Base-by-base conservation (phyloP, 495 filamentous ascomycete species). In the Xylaria flabelliformis region DNA sequence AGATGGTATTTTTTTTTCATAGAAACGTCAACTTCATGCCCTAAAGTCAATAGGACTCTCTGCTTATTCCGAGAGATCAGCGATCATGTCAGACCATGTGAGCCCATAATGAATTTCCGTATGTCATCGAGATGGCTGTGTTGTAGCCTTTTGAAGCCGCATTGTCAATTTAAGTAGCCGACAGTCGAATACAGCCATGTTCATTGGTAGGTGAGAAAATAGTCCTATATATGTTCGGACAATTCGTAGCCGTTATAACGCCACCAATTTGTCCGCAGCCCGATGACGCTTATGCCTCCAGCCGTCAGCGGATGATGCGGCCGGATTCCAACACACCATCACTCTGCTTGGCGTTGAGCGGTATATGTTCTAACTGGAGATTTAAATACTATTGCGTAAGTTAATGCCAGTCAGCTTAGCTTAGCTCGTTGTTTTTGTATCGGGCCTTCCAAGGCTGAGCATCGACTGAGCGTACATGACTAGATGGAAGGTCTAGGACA, bases 81-180 rank as follows among this genome's bases (percentile, higher is more conserved):
- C 29, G 46, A 13, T 24, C 46, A 42, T 50, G 64, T 67, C 64
- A 67, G 64, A 67, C 64, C 64, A 53, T 46, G 64, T 67, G 64
- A 67, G 48, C 26, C 41, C 10, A 55, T 67, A 10, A 48, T 17
- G 48, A 67, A 48, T 41, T 34, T 36, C 17, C 44, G 21, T 67
- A 67, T 67, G 64, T 67, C 64, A 67, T 55, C 39, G 21, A 24
- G 39, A 44, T 17, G 34, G 32, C 32, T 61, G 39, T 61, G 34
- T 9, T 44, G 17, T 44, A 42, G 61, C 61, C 34, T 61, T 61
- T 44, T 29, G 12, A 26, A 64, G 61, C 19, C 10, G 13, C 82
- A 53, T 81, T 83, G 12, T 24, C 15, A 44, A 34, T 44, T 41
- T 1, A 9, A 50, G 19, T 21, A 46, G 26, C 39, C 24, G 29